phyloP scores from a whole-genome alignment of 2,329 filamentous ascomycete genomes.

The Neopestalotiopsis sp. region DNA sequence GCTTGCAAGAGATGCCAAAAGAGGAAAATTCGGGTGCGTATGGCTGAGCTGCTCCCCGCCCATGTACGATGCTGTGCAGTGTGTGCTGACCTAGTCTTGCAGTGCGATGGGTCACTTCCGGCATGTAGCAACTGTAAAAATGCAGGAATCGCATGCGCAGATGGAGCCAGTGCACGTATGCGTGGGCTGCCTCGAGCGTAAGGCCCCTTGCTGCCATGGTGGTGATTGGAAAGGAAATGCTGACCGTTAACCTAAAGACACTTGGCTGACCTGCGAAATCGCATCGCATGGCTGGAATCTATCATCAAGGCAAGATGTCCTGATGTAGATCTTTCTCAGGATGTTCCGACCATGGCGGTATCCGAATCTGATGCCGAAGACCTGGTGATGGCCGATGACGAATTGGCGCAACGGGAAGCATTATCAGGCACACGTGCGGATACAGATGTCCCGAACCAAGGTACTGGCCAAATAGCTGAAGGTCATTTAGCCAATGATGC shows the following conservation, averaged over 20 bases:
- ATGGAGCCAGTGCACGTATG: slow-evolving; percentile 47
- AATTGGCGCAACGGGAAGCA: not conserved
- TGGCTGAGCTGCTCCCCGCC: not conserved
- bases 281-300: slow-evolving; percentile 52
- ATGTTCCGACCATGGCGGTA: slow-evolving; percentile 24
- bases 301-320: slow-evolving; percentile 48
- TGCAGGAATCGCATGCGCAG: slow-evolving; percentile 45
- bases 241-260: not conserved
- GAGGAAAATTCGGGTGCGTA: slow-evolving; percentile 53
- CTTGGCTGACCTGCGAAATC: slow-evolving; percentile 16
- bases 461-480: not conserved
- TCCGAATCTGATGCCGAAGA: slow-evolving; percentile 24
- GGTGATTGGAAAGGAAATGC: not conserved
- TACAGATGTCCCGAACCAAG: not conserved
- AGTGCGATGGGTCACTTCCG: slow-evolving; percentile 52
- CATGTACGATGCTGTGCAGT: not conserved
- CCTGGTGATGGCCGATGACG: slow-evolving; percentile 10
- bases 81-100: slow-evolving; percentile 1
- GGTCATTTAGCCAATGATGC: not conserved
- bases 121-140: slow-evolving; percentile 50
- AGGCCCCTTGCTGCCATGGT: slow-evolving; percentile 19
- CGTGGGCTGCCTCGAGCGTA: slow-evolving; percentile 49
- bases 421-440: not conserved
- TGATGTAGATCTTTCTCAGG: slow-evolving; percentile 42
- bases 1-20: slow-evolving; percentile 44